Percentiles rank a stretch among this genome's conserved stretches.
Evolutionary conservation across 106 monocot species (phyloP).

Genomic region (Acanthochlamys bracteata): DNA sequence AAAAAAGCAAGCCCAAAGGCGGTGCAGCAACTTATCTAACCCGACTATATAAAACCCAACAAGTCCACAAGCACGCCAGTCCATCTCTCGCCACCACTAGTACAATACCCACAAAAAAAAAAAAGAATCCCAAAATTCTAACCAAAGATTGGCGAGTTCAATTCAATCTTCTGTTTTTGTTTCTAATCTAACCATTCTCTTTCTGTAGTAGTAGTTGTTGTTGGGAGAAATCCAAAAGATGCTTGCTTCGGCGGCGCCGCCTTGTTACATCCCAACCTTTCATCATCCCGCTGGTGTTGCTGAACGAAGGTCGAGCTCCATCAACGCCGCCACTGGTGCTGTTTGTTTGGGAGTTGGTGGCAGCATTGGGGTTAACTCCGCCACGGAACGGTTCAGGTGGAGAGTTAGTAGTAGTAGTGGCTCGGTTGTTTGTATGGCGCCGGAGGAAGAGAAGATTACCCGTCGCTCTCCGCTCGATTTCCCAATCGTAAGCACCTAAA

Average conservation of each 20-base stretch:
- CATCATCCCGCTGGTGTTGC: no score
- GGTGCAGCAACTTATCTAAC: no score
- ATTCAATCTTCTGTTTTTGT: not conserved
- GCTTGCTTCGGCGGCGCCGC: conserved; percentile 6
- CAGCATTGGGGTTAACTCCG: not conserved
- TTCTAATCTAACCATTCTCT: not conserved
- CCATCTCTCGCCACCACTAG: no score
- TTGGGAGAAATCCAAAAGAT: not conserved
- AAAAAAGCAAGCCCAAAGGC: no score
- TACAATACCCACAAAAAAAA: no score
- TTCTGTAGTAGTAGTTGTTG: not conserved
- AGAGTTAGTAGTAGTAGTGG: not conserved
- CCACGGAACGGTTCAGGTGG: not conserved
- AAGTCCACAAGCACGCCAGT: no score
- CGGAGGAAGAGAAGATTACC: conserved; percentile 90
- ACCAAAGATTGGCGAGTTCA: no score
- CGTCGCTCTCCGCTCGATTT: conserved; percentile 84
- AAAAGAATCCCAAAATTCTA: no score
- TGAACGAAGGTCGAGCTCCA: not conserved
- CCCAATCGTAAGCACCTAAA: conserved; percentile 43
- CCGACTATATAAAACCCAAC: no score
- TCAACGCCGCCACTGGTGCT: not conserved
- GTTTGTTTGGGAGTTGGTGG: not conserved
- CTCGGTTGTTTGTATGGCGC: conserved; percentile 57
- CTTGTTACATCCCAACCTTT: not conserved